A percentile compares a stretch with the other conserved stretches of the same genome.
These are phyloP conservation scores for Kazachstania sp. DNA, from an alignment of 1,139 yeast species.

Conservation along the genomic window DNA sequence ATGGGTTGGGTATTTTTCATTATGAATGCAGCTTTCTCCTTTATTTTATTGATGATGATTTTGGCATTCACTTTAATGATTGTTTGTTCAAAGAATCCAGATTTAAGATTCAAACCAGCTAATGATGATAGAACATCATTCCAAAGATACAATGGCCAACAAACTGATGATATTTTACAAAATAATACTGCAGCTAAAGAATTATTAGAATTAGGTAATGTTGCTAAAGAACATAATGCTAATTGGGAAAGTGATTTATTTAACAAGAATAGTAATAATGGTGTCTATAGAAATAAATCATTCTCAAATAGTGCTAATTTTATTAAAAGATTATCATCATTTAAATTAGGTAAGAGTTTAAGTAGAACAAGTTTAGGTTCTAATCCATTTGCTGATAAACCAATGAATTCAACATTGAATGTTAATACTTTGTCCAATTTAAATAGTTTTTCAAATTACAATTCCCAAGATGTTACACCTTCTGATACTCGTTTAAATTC, in stretches of 20 bases:
- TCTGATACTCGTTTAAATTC: neutral
- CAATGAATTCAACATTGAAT: neutral
- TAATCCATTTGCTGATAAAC: constrained; percentile 12
- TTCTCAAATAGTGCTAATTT: constrained; percentile 4
- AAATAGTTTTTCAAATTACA: neutral
- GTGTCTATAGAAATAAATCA: constrained; percentile 10
- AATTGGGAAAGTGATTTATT: constrained; percentile 58
- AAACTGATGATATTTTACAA: constrained; percentile 29
- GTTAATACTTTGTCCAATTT: neutral
- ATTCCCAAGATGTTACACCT: neutral
- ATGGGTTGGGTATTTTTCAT: constrained; percentile 76
- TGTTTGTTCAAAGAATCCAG: constrained; percentile 63
- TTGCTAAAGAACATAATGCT: constrained; percentile 64
- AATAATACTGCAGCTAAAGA: constrained; percentile 42
- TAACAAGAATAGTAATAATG: constrained; percentile 3
- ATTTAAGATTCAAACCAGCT: constrained; percentile 75
- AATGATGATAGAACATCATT: constrained; percentile 74
- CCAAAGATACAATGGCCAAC: constrained; percentile 41
- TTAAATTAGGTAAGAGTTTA: neutral
- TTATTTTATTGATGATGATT: constrained; percentile 51
- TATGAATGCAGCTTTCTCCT: constrained; percentile 66
- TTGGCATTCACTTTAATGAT: constrained; percentile 49
- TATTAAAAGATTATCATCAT: neutral
- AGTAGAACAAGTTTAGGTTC: constrained; percentile 14
- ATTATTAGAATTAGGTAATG: constrained; percentile 31